These are phyloP conservation scores for Silene latifolia DNA, from an alignment of 148 eudicot species.

Conservation along the genomic window DNA sequence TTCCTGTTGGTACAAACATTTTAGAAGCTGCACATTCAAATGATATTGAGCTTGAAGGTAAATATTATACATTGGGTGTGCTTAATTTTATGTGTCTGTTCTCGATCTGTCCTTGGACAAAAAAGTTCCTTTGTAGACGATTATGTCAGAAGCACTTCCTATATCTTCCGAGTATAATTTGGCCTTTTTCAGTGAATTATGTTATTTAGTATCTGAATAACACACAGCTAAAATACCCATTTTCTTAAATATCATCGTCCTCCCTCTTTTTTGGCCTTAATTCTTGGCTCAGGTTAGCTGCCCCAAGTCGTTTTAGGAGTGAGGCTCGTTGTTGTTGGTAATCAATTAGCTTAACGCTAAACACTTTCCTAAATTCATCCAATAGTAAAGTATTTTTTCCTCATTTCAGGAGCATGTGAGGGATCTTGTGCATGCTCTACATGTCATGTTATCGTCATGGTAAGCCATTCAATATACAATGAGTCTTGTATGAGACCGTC, in stretches of 20 bases:
- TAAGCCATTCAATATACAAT: conserved; percentile 27
- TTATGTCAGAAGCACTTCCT: no score
- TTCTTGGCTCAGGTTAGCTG: not conserved
- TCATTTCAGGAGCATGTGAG: conserved; percentile 93
- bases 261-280: not conserved
- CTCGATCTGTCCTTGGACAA: not conserved
- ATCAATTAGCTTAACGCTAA: conserved; percentile 13
- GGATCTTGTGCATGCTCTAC: conserved; percentile 99
- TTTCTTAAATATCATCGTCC: not conserved
- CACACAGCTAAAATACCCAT: no score
- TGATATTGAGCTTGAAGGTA: conserved; percentile 93
- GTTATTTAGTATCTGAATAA: not conserved
- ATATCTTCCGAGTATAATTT: not conserved
- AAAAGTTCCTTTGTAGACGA: not conserved
- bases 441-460: conserved; percentile 93
- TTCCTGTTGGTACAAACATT: conserved; percentile 87
- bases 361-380: no score
- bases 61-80: not conserved
- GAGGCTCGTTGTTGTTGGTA: not conserved
- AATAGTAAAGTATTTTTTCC: not conserved
- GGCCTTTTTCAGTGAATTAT: not conserved
- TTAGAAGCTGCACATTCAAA: conserved; percentile 96
- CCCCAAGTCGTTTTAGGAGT: not conserved
- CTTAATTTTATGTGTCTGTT: not conserved
- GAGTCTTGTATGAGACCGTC: not conserved